Base-by-base conservation (phyloP, 2,329 filamentous ascomycete genomes). In the Epichloe sibirici region DNA sequence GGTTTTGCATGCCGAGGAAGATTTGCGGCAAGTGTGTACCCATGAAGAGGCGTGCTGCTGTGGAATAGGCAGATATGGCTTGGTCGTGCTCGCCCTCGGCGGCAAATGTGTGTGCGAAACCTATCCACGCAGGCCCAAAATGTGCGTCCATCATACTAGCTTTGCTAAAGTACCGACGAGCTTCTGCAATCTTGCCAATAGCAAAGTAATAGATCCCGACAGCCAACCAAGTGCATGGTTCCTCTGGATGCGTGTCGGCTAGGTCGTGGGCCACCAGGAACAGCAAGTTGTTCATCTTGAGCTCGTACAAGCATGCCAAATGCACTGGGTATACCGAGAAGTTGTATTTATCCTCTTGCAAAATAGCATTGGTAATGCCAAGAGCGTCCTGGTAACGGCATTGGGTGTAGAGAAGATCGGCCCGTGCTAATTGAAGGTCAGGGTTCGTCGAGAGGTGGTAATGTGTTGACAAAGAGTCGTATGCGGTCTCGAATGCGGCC, bases 71-170 rank as follows among this genome's bases (percentile, higher is more conserved):
- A 8, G 90, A 94, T 57, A 98, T 96, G 47, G 93, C 93, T 70
- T 98, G 93, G 66, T 98, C 93, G 67, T 97, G 90, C 68, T 98
- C 93, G 50, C 93, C 93, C 67, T 98, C 93, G 11, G 90, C 90
- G 1, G 93, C 93, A 66, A 98, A 98, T 0, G 93, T 98, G 67
- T 98, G 94, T 1, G 93, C 93, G 64, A 98, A 98, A 1, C 94
- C 93, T 58, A 98, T 97, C 93, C 93, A 98, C 3, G 93, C 93
- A 1, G 93, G 88, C 0, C 91, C 91, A 62, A 95, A 98, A 70
- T 97, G 91, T 6, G 91, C 88, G 64, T 98, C 90, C 84, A 98
- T 91, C 74, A 97, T 86, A 58, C 88, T 95, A 4, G 94, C 88
- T 70, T 98, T 98, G 63, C 88, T 95, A 68, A 98, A 98, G 73